Conservation (phyloP, 2,329 filamentous ascomycete species). For the Aspergillus sp. region DNA sequence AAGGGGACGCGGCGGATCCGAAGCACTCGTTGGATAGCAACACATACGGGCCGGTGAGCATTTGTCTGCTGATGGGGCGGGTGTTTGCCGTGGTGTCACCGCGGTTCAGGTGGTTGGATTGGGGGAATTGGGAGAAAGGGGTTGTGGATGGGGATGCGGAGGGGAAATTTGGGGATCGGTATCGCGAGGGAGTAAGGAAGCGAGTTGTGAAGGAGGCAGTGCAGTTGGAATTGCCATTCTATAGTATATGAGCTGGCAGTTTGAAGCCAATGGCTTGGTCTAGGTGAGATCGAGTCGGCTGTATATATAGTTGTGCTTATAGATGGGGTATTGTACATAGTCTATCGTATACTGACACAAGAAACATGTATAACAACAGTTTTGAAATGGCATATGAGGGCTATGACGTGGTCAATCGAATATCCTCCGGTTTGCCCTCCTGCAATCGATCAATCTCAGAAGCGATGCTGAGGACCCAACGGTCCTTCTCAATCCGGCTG, state of each 20-base stretch:
- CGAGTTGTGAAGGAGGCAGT: conserved; percentile 44
- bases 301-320: background rate
- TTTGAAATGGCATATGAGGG: background rate
- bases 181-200: conserved; percentile 40
- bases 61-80: conserved; percentile 73
- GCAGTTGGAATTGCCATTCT: conserved; percentile 36
- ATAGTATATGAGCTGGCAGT: conserved; percentile 22
- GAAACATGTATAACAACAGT: background rate
- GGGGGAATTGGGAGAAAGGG: conserved; percentile 44
- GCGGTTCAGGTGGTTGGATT: conserved; percentile 40
- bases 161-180: conserved; percentile 30
- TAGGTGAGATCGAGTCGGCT: background rate
- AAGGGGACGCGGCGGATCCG: conserved; percentile 76
- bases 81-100: conserved; percentile 76
- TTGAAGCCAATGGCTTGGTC: background rate
- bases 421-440: conserved; percentile 52
- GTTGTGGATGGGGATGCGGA: conserved; percentile 29
- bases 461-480: conserved; percentile 69
- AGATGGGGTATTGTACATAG: conserved; percentile 3
- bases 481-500: conserved; percentile 67
- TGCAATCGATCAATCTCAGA: conserved; percentile 68
- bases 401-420: conserved; percentile 43
- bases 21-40: conserved; percentile 81
- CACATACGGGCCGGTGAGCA: conserved; percentile 82
- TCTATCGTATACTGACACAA: conserved; percentile 1